Evolutionary conservation across 192 early-diverging fungal species (phyloP).

Genomic region (Coemansia sp.): DNA sequence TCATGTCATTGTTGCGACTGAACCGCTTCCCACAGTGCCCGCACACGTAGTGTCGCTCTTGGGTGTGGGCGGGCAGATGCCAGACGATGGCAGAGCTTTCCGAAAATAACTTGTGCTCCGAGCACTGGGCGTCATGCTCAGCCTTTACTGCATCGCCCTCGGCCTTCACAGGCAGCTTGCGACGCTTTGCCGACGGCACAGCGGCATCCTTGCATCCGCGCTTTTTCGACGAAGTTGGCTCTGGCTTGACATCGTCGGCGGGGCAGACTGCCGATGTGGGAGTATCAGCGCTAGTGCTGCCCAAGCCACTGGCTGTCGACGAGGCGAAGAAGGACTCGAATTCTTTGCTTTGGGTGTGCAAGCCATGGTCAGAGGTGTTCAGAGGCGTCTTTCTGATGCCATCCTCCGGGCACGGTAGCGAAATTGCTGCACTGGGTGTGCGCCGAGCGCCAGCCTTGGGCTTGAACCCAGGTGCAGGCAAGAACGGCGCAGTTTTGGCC

Average conservation of each 20-base stretch:
- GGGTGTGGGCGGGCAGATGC: constrained; percentile 78
- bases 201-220: constrained; percentile 19
- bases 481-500: no score
- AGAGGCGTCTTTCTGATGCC: no score
- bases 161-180: constrained; percentile 12
- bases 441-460: no score
- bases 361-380: no score
- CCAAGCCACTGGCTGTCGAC: background rate
- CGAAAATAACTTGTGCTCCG: constrained; percentile 73
- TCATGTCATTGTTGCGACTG: constrained; percentile 77
- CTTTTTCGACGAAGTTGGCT: constrained; percentile 9
- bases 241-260: background rate
- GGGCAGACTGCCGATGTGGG: constrained; percentile 22
- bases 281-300: background rate
- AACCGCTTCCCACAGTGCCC: constrained; percentile 68
- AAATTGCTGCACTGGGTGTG: no score
- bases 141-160: no score
- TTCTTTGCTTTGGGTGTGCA: background rate
- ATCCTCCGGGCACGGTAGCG: no score
- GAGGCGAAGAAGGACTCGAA: constrained; percentile 13
- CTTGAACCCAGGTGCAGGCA: no score
- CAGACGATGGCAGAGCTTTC: constrained; percentile 87
- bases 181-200: constrained; percentile 20
- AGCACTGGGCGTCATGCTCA: constrained; percentile 21
- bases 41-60: constrained; percentile 73